Evolutionary conservation across 1,284 basidiomycete genomes (phyloP).

Genomic region (Heterobasidion annosum): DNA sequence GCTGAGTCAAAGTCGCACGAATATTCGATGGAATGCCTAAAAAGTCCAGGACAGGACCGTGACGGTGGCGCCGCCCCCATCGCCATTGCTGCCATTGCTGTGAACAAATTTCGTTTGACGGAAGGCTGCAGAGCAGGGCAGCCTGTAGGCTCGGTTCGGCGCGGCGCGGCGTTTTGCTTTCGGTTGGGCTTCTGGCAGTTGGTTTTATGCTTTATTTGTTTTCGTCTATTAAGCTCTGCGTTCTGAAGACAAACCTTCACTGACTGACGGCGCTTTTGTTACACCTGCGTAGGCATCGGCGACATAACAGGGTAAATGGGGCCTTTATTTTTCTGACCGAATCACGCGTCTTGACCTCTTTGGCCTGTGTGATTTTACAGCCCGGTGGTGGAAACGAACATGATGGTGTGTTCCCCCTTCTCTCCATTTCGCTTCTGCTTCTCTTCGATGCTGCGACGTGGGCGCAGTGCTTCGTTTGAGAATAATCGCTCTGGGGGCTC

Average conservation of each 20-base stretch:
- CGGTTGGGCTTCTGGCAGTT: no score
- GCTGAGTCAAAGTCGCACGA: no score
- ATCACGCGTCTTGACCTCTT: not conserved
- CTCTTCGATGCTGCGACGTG: not conserved
- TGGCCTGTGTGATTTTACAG: slow-evolving; percentile 19
- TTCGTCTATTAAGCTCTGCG: not conserved
- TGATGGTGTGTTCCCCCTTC: slow-evolving; percentile 43
- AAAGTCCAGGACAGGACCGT: no score
- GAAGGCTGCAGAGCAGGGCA: no score
- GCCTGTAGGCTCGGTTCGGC: no score
- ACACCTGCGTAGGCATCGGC: slow-evolving; percentile 42
- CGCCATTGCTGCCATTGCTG: no score
- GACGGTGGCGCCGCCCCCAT: no score
- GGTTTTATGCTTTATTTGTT: no score
- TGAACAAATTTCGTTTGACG: no score
- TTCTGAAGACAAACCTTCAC: not conserved
- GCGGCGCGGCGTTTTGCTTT: no score
- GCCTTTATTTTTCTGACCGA: not conserved
- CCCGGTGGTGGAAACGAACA: slow-evolving; percentile 71
- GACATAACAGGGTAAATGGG: slow-evolving; percentile 64
- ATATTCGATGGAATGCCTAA: no score
- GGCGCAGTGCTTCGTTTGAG: not conserved
- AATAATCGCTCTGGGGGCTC: no score
- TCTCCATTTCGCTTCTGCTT: slow-evolving; percentile 5
- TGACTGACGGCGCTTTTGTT: not conserved